These are phyloP conservation scores for Neopestalotiopsis clavispora DNA, from an alignment of 2,329 filamentous ascomycete genomes.

Conservation along the genomic window DNA sequence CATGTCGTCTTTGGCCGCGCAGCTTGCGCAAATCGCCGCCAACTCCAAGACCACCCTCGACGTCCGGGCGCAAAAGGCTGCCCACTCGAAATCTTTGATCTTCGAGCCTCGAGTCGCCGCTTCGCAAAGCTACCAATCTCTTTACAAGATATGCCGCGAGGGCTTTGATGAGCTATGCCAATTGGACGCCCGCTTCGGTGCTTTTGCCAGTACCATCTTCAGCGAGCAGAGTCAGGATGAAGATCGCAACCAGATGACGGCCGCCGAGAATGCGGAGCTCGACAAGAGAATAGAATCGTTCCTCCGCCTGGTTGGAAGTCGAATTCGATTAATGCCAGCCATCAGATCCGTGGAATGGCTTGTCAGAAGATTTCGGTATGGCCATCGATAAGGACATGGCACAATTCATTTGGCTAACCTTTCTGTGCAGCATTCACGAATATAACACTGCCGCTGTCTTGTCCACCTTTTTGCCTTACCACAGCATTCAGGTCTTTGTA, in stretches of 20 bases:
- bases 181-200: slow-evolving; percentile 78
- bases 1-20: slow-evolving; percentile 84
- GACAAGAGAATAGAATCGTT: slow-evolving; percentile 81
- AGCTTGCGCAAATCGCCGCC: slow-evolving; percentile 90
- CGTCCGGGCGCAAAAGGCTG: slow-evolving; percentile 87
- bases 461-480: slow-evolving; percentile 90
- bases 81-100: slow-evolving; percentile 92
- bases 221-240: slow-evolving; percentile 90
- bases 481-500: slow-evolving; percentile 82
- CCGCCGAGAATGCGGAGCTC: slow-evolving; percentile 80
- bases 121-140: slow-evolving; percentile 85
- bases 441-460: slow-evolving; percentile 81
- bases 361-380: slow-evolving; percentile 83
- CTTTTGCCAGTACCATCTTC: slow-evolving; percentile 82
- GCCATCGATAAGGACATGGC: slow-evolving; percentile 4
- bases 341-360: slow-evolving; percentile 96
- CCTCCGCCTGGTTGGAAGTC: slow-evolving; percentile 76
- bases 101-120: slow-evolving; percentile 87
- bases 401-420: slow-evolving; percentile 19
- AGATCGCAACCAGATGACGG: slow-evolving; percentile 84
- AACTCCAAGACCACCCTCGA: slow-evolving; percentile 91
- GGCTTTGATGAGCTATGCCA: slow-evolving; percentile 91
- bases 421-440: slow-evolving; percentile 78
- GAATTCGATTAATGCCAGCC: slow-evolving; percentile 82
- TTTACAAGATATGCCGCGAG: slow-evolving; percentile 85